Percentiles rank a stretch among this genome's conserved stretches.
Evolutionary conservation across 2,329 filamentous ascomycete genomes (phyloP).

Genomic region (Talaromyces pinophilus): DNA sequence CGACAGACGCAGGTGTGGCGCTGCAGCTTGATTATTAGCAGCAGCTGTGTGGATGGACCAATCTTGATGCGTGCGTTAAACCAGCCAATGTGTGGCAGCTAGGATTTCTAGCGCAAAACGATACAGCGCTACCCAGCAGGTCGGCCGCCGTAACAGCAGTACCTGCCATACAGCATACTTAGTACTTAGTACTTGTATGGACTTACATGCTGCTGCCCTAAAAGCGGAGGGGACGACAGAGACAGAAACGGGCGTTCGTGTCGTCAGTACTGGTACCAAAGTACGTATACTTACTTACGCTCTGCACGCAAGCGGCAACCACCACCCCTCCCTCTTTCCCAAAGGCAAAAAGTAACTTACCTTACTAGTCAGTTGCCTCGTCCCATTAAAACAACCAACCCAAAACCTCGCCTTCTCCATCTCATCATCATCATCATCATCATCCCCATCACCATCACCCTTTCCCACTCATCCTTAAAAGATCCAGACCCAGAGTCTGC

Average conservation of each 20-base stretch:
- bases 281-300: slow-evolving; percentile 7
- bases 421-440: neutral
- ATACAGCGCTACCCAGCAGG: neutral
- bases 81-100: slow-evolving; percentile 1
- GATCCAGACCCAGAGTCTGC: slow-evolving; percentile 12
- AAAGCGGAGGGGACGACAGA: slow-evolving; percentile 10
- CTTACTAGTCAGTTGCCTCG: slow-evolving; percentile 1
- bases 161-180: neutral
- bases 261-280: slow-evolving; percentile 15
- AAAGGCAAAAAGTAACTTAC: neutral
- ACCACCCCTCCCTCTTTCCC: slow-evolving; percentile 11
- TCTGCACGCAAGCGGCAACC: slow-evolving; percentile 21
- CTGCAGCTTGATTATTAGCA: slow-evolving; percentile 1
- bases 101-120: slow-evolving; percentile 4
- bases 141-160: too few relatives aligned
- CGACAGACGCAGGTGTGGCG: neutral
- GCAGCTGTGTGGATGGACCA: neutral
- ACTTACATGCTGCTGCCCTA: slow-evolving; percentile 10
- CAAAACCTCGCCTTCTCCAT: slow-evolving; percentile 1
- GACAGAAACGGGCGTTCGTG: slow-evolving; percentile 15
- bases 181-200: neutral
- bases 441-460: neutral
- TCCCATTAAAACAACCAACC: slow-evolving; percentile 1
- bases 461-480: neutral
- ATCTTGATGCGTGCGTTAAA: slow-evolving; percentile 13